Percentiles rank a stretch among this genome's conserved stretches.
Conservation (phyloP, 306 rosid species). For the Cucurbita argyrosperma region DNA sequence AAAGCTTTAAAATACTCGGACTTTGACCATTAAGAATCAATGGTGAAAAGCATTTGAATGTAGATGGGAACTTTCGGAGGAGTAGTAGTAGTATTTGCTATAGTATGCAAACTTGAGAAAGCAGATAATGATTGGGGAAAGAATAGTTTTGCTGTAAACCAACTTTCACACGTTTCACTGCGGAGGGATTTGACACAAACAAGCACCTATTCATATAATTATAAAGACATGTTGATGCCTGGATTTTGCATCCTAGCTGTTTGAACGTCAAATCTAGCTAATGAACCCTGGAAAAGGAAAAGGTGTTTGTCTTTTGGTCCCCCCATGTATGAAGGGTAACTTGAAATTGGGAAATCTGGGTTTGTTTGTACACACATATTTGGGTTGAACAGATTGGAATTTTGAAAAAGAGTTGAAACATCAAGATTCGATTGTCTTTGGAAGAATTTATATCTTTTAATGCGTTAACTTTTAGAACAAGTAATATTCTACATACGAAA, state of each 20-base stretch:
- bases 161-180: neutral
- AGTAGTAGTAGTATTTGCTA: neutral
- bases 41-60: neutral
- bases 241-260: neutral
- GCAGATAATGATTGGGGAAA: slow-evolving; percentile 1
- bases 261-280: neutral
- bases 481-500: neutral
- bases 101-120: neutral
- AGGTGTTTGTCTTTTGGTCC: neutral
- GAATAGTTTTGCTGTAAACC: neutral
- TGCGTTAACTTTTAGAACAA: neutral
- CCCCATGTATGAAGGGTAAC: neutral
- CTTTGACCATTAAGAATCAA: neutral
- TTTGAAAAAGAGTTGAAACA: neutral
- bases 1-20: neutral
- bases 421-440: neutral
- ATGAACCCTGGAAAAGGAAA: neutral
- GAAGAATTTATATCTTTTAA: neutral
- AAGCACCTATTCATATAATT: neutral
- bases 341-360: neutral
- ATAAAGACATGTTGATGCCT: neutral
- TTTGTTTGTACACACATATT: neutral
- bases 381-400: neutral
- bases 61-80: neutral
- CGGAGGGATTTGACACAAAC: neutral